These are phyloP conservation scores for Globisporangium acanthophoron DNA, from an alignment of 352 stramenopile genomes.

Conservation along the genomic window DNA sequence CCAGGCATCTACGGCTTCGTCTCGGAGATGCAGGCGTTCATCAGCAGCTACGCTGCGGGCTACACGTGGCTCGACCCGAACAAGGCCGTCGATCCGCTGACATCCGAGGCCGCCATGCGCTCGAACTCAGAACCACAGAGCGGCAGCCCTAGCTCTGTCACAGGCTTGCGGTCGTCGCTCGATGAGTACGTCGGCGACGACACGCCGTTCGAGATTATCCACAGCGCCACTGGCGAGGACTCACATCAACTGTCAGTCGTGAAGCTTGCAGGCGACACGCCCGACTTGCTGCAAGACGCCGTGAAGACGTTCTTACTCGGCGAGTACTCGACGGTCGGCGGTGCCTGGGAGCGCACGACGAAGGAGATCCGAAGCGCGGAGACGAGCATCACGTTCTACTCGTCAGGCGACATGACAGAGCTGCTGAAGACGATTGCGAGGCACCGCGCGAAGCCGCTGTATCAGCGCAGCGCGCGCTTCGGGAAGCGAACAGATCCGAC, in stretches of 20 bases:
- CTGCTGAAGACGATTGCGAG: slow-evolving; percentile 20
- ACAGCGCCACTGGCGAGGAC: slow-evolving; percentile 19
- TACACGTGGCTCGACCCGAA: slow-evolving; percentile 20
- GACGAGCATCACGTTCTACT: slow-evolving; percentile 24
- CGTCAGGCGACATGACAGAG: slow-evolving; percentile 20
- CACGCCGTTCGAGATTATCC: slow-evolving; percentile 26
- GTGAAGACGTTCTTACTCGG: slow-evolving; percentile 26
- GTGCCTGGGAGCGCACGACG: slow-evolving; percentile 16
- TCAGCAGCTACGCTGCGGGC: slow-evolving; percentile 21
- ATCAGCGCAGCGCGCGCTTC: slow-evolving; percentile 22
- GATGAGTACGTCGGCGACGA: neutral
- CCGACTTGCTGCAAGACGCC: slow-evolving; percentile 12
- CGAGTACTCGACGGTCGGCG: slow-evolving; percentile 12
- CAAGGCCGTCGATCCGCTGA: neutral
- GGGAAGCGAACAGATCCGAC: slow-evolving; percentile 1
- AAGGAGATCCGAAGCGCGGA: slow-evolving; percentile 7
- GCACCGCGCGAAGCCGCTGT: slow-evolving; percentile 13
- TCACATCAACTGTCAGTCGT: slow-evolving; percentile 24
- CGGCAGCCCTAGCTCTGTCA: neutral
- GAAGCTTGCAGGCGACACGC: slow-evolving; percentile 24
- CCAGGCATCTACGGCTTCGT: slow-evolving; percentile 31
- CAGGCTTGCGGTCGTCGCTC: neutral
- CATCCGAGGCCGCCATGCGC: neutral
- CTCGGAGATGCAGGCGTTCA: slow-evolving; percentile 20
- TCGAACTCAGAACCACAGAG: neutral